Base-by-base conservation (phyloP, 345 rosid species). In the Balakata baccata region DNA sequence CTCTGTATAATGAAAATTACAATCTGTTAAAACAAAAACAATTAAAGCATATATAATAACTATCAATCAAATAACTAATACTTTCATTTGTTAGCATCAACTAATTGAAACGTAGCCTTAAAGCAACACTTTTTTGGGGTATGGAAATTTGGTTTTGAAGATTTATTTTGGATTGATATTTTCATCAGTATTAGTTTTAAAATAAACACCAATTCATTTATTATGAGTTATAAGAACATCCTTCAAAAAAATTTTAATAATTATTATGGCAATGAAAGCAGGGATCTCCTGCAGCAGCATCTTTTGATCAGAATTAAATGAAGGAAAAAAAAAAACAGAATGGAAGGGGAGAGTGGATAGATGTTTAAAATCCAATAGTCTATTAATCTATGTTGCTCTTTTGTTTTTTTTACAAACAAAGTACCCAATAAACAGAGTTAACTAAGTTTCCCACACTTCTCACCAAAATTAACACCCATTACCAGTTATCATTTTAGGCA, bases 1-100 rank as follows among this genome's bases (percentile, higher is more conserved):
- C 86, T 96, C 99, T 96, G 98, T 22, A 52, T 52, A 59, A 71
- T 50, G 61, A 25, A 69, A 80, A 54, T 59, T 16, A 45, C 14
- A 17, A 43, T 46, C 6, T 20, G 39, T 68, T 53, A n/a, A n/a
- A 18, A 72, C 69, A 50, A 52, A 72, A 65, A 52, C 49, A 74
- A 46, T 50, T 52, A 37, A 77, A 72, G 57, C 67, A 9, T 53
- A 74, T 34, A 25, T 13, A 43, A 17, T 7, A 49, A 16, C 6
- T 6, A 20, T 34, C 64, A 61, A 23, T 71, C 7, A 60, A 50
- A 47, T 25, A 58, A 49, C 63, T 49, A 22, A 61, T 50, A 18
- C 43, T 51, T 38, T 72, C 37, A 34, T 62, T 72, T 29, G 7
- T 37, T 51, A 51, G 5, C 20, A 18, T 54, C 23, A n/a, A 54